A percentile compares a stretch with the other conserved stretches of the same genome.
Evolutionary conservation across 106 monocot species (phyloP).

Genomic region (Iris macrosiphon): DNA sequence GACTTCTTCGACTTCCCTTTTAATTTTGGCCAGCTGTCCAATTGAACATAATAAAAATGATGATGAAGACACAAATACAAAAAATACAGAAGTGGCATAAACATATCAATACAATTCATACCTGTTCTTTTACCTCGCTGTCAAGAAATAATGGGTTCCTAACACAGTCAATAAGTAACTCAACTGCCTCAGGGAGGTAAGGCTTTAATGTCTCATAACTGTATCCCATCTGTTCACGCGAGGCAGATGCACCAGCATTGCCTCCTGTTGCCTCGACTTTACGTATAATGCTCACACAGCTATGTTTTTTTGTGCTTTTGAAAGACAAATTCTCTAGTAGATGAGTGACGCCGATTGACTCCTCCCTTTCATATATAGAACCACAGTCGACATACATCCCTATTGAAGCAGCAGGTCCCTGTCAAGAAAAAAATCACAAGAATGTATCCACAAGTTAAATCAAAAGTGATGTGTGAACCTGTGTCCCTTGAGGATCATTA

Average conservation of each 20-base stretch:
- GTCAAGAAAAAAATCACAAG: conserved; percentile 4
- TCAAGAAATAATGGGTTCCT: conserved; percentile 74
- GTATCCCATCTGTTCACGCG: conserved; percentile 83
- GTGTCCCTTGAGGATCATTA: too few relatives aligned
- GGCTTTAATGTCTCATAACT: conserved; percentile 57
- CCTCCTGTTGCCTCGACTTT: conserved; percentile 67
- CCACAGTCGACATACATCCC: conserved; percentile 80
- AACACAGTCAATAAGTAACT: conserved; percentile 68
- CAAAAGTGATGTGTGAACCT: too few relatives aligned
- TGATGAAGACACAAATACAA: background rate
- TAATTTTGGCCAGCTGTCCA: conserved; percentile 42
- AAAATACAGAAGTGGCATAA: conserved; percentile 6
- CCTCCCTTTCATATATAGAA: conserved; percentile 56
- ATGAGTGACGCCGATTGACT: conserved; percentile 45
- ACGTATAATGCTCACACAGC: conserved; percentile 38
- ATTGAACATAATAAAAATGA: conserved; percentile 10
- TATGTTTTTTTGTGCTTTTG: conserved; percentile 66
- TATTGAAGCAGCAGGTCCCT: conserved; percentile 73
- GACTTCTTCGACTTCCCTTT: conserved; percentile 39
- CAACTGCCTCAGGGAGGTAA: conserved; percentile 41
- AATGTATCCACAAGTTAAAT: too few relatives aligned
- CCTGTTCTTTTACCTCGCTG: conserved; percentile 68
- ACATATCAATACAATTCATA: conserved; percentile 8
- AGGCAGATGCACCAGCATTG: conserved; percentile 54
- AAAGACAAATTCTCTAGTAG: conserved; percentile 69